Conservation (phyloP, 1,284 basidiomycete species). For the Cystobasidium sp. region DNA sequence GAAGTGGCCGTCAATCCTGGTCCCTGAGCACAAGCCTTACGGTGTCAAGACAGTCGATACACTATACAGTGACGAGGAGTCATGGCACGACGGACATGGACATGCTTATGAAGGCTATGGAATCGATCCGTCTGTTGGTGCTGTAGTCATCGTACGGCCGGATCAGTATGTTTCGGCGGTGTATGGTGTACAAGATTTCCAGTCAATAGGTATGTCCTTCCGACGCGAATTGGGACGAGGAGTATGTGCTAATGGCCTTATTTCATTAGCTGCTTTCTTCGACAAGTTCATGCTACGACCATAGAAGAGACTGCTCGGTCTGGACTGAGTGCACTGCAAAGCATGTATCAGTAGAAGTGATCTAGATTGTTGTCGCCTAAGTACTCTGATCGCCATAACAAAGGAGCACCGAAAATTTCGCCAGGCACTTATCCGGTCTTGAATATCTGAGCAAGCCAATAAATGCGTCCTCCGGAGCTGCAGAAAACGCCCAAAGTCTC, state of each 20-base stretch:
- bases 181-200: conserved; percentile 46
- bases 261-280: conserved; percentile 2
- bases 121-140: conserved; percentile 52
- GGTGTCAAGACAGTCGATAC: conserved; percentile 48
- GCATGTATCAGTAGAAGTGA: not conserved
- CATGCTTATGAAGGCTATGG: conserved; percentile 54
- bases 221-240: not conserved
- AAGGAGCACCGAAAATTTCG: too few relatives aligned
- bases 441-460: too few relatives aligned
- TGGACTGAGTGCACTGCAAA: not conserved
- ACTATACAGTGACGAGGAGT: conserved; percentile 54
- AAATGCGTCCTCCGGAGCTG: too few relatives aligned
- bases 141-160: conserved; percentile 54
- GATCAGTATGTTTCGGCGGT: conserved; percentile 55
- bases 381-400: too few relatives aligned
- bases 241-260: not conserved
- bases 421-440: too few relatives aligned
- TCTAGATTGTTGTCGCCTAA: too few relatives aligned
- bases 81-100: conserved; percentile 54
- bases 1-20: conserved; percentile 47
- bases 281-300: conserved; percentile 1
- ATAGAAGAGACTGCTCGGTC: not conserved
- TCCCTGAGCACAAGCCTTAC: conserved; percentile 45
- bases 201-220: conserved; percentile 42
- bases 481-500: too few relatives aligned